A percentile compares a stretch with the other conserved stretches of the same genome.
phyloP scores from a whole-genome alignment of 2,329 filamentous ascomycete genomes.

The Neobulgaria alba region DNA sequence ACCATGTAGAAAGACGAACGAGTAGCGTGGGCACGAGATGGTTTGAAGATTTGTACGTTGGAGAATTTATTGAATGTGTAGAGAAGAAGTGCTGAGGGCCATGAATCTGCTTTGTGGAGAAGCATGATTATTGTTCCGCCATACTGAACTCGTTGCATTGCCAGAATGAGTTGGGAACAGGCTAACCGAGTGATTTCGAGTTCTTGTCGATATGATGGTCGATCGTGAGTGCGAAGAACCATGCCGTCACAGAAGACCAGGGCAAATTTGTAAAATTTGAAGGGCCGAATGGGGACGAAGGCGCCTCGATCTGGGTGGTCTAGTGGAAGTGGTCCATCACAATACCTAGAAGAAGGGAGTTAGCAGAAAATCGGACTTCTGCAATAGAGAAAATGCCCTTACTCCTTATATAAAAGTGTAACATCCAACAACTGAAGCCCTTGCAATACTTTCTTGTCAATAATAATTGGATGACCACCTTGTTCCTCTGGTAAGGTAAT shows the following conservation, averaged over 20 bases:
- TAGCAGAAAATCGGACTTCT: not conserved
- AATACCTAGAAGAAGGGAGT: slow-evolving; percentile 10
- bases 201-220: slow-evolving; percentile 11
- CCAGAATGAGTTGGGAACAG: slow-evolving; percentile 20
- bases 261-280: slow-evolving; percentile 18
- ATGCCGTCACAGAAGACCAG: slow-evolving; percentile 24
- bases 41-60: slow-evolving; percentile 18
- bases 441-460: slow-evolving; percentile 3
- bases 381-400: not conserved
- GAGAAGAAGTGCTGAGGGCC: slow-evolving; percentile 12
- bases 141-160: slow-evolving; percentile 12
- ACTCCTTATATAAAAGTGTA: slow-evolving; percentile 4
- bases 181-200: slow-evolving; percentile 14
- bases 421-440: slow-evolving; percentile 10
- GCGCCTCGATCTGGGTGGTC: slow-evolving; percentile 10
- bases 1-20: slow-evolving; percentile 23
- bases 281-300: slow-evolving; percentile 14
- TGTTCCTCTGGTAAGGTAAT: slow-evolving; percentile 15
- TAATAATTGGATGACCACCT: slow-evolving; percentile 19
- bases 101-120: slow-evolving; percentile 20
- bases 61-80: slow-evolving; percentile 20
- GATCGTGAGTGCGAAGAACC: slow-evolving; percentile 21
- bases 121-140: slow-evolving; percentile 21
- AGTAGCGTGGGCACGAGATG: slow-evolving; percentile 14
- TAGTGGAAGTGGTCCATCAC: slow-evolving; percentile 14